Conservation (phyloP, 225 moss, liverwort and hornwort species). For the Pleurozium schreberi region DNA sequence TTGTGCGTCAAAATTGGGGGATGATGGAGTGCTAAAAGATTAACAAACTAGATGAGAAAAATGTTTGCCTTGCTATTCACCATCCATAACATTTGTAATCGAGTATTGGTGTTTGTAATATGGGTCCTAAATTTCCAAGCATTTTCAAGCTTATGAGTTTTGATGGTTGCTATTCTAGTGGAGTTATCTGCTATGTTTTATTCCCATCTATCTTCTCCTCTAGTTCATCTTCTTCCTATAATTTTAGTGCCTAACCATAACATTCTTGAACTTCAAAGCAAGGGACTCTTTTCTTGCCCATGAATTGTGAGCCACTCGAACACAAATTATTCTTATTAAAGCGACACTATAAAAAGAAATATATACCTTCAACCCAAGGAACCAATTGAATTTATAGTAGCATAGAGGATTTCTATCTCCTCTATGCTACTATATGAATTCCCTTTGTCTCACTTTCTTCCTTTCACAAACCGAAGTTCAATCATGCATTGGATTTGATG, state of each 20-base stretch:
- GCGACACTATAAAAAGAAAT: not conserved
- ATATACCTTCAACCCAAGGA: too few relatives aligned
- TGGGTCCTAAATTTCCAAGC: accelerated
- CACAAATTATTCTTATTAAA: not conserved
- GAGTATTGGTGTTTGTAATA: too few relatives aligned
- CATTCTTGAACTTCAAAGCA: not conserved
- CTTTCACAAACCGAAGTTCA: too few relatives aligned
- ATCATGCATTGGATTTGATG: not conserved
- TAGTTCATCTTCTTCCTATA: too few relatives aligned
- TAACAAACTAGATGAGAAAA: not conserved
- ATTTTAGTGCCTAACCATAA: not conserved
- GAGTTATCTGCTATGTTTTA: accelerated
- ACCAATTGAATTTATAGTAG: not conserved
- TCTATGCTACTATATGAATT: too few relatives aligned
- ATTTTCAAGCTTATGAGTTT: not conserved
- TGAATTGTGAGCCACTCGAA: not conserved
- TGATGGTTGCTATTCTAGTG: accelerated
- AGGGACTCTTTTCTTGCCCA: not conserved
- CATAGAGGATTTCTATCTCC: not conserved
- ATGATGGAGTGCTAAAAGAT: accelerated
- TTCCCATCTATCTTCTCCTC: too few relatives aligned
- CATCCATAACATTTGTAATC: not conserved
- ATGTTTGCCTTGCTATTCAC: accelerated
- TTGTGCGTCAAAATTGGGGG: accelerated
- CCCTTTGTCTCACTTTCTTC: not conserved